Evolutionary conservation across 805 yeast genomes (phyloP).

Genomic region (Komagataella pseudopastoris): DNA sequence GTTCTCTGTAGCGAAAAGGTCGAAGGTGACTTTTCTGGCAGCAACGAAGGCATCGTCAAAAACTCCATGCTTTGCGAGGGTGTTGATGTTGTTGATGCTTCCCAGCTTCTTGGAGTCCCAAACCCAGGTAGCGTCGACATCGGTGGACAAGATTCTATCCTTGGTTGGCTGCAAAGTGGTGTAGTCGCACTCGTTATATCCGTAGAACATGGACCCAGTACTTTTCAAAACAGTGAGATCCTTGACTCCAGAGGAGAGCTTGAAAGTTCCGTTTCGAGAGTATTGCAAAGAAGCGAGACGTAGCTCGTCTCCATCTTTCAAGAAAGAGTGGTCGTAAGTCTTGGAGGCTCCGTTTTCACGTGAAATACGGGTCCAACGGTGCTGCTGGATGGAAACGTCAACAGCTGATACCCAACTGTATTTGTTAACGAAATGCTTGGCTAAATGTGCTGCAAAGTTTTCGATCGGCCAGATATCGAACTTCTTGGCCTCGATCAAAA

Average conservation of each 20-base stretch:
- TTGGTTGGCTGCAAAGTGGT: conserved; percentile 75
- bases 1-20: conserved; percentile 70
- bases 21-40: conserved; percentile 60
- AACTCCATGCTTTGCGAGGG: conserved; percentile 41
- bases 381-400: conserved; percentile 53
- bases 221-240: conserved; percentile 79
- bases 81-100: conserved; percentile 32
- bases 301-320: conserved; percentile 74
- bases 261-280: conserved; percentile 38
- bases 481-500: conserved; percentile 69
- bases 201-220: conserved; percentile 88
- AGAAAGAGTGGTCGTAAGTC: conserved; percentile 72
- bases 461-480: conserved; percentile 85
- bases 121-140: conserved; percentile 61
- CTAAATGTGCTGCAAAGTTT: conserved; percentile 75
- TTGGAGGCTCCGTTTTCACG: conserved; percentile 46
- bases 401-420: conserved; percentile 69
- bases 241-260: conserved; percentile 55
- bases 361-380: conserved; percentile 63
- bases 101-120: conserved; percentile 40
- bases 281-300: conserved; percentile 45
- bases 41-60: conserved; percentile 52
- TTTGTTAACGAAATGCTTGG: conserved; percentile 65
- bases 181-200: conserved; percentile 75
- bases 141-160: conserved; percentile 83